A percentile compares a stretch with the other conserved stretches of the same genome.
These are phyloP conservation scores for Kwoniella sp. DNA, from an alignment of 768 basidiomycete genomes.

Conservation along the genomic window DNA sequence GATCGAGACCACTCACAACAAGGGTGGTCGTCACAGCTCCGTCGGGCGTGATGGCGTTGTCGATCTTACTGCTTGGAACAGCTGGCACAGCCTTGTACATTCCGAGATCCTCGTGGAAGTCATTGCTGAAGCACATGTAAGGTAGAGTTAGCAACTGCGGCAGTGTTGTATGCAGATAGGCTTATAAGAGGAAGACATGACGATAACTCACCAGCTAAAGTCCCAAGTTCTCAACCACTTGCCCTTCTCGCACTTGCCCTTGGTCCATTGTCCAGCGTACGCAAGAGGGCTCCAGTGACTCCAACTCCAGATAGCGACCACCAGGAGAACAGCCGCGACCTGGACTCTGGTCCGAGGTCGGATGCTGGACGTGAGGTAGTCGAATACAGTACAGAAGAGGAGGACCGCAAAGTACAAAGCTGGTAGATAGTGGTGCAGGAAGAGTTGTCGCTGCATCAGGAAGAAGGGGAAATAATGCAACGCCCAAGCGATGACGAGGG, in stretches of 20 bases:
- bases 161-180: too few relatives aligned
- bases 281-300: slow-evolving; percentile 74
- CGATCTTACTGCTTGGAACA: slow-evolving; percentile 29
- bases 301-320: slow-evolving; percentile 71
- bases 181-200: too few relatives aligned
- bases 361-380: slow-evolving; percentile 76
- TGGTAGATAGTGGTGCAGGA: slow-evolving; percentile 97
- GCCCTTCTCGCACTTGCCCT: slow-evolving; percentile 68
- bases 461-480: slow-evolving; percentile 97
- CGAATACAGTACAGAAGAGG: slow-evolving; percentile 74
- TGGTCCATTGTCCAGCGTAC: slow-evolving; percentile 89
- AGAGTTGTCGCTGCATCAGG: slow-evolving; percentile 94
- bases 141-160: too few relatives aligned
- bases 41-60: slow-evolving; percentile 22
- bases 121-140: slow-evolving; percentile 26
- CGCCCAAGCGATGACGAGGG: slow-evolving; percentile 88
- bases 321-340: slow-evolving; percentile 71
- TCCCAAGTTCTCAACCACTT: slow-evolving; percentile 95
- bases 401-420: slow-evolving; percentile 68
- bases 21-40: slow-evolving; percentile 38
- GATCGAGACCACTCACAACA: slow-evolving; percentile 26
- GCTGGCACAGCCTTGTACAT: slow-evolving; percentile 35
- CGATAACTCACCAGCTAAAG: slow-evolving; percentile 67
- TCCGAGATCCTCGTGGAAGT: slow-evolving; percentile 51
- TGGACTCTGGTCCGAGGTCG: slow-evolving; percentile 76